Evolutionary conservation across 2,329 filamentous ascomycete species (phyloP), one percentile per base, ranked within the genome.

Genomic region (Fusarium keratoplasticum): DNA sequence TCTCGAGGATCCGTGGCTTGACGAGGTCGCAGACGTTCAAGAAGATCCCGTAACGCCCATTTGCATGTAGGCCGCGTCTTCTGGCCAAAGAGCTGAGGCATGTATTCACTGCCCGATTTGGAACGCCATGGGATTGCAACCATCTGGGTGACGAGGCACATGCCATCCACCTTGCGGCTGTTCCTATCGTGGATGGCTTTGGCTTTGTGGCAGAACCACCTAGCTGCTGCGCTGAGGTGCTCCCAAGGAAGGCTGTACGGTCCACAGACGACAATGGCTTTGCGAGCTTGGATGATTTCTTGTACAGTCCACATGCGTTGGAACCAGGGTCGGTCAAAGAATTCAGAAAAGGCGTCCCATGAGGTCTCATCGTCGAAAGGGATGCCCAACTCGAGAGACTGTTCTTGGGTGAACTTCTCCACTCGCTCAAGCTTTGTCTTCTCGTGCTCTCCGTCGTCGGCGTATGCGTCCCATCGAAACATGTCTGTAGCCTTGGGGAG

Each of bases 281-380:
- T 74, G 4, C 74, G 74, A 6, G 73, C 74, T 42, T 69, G 74
- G 1, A 76, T 66, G 18, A 76, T 76, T 36, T 76, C 75, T 47
- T 77, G 74, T 18, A 77, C 72, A 4, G 68, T 74, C 74, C 74
- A 77, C 33, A 76, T 73, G 1, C 72, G 70, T 7, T 75, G 64
- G 11, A 72, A 76, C 75, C 72, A 77, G 14, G 74, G 57, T 9
- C 64, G 47, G 13, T 74, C 66, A 29, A 67, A 76, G 52, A 76
- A 74, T 1, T 76, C 38, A 0, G 55, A 61, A 5, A 76, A 72
- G 11, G 71, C 68, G 4, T 33, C 36, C 73, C 66, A 76, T 1
- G 66, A 57, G 1, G 29, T 9, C 2, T 29, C 3, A 2, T 76
- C 67, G 4, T 70, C 61, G 25, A 76, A 76, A 6, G 70, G 62